Base-by-base conservation (phyloP, 2,329 filamentous ascomycete species). In the Aspergillus jensenii region DNA sequence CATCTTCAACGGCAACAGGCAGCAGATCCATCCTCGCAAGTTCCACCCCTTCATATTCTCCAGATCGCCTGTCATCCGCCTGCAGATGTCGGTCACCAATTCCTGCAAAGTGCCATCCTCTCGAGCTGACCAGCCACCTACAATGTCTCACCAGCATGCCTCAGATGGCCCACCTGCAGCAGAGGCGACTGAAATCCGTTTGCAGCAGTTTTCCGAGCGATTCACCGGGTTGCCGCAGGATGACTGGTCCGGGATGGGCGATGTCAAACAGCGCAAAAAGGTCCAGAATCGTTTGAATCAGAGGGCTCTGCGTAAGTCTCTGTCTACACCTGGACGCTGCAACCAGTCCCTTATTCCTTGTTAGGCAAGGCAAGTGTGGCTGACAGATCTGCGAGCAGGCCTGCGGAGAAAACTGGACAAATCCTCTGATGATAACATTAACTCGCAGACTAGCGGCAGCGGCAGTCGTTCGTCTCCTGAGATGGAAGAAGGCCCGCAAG, bases 261-360 rank as follows among this genome's bases (percentile, higher is more conserved):
- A 61, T 40, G 43, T 46, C 3, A 58, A 61, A 17, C 31, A 49
- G 27, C 51, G 59, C 44, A 52, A 49, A 15, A 51, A 33, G 39
- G 33, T 61, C 23, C 59, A 61, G 25, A 56, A 61, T 37, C 59
- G 56, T 9, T 14, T 61, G 27, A 61, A 61, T 21, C 55, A 61
- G 46, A 58, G 59, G 40, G 59, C 56, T 17, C 41, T 44, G 25
- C 43, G 21, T 61, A 50, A 41, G 59, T 61, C 39, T 21, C 21
- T 1, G 3, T 21, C 21, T 21, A 21, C 23, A 35, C 43, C 44
- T 43, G 6, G n/a, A 19, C 17, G 14, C 40, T 19, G 6, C 40
- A 43, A 43, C 14, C 17, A 43, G 40, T 4, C 40, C n/a, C n/a
- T 43, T 35, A 19, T 19, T 23, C 3, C 27, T 47, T 17, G 40